Conservation (phyloP, 371 early-diverging fungal species). For the Lichtheimia ornata region DNA sequence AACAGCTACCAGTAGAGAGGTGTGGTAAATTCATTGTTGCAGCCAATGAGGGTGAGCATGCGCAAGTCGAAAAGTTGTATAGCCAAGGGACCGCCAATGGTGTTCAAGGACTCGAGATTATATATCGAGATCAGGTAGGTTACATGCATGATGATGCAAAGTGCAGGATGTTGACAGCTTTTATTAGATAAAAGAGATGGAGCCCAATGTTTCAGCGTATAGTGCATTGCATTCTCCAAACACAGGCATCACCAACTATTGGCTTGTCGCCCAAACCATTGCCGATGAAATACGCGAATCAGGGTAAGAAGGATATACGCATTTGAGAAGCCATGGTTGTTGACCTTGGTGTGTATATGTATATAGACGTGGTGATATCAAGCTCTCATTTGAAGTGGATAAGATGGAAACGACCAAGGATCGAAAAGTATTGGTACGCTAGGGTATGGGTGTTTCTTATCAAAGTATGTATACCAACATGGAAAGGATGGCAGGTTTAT, state of each 20-base stretch:
- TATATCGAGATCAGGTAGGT: slow-evolving; percentile 36
- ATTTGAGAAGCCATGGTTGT: neutral
- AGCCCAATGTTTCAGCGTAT: slow-evolving; percentile 48
- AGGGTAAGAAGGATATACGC: slow-evolving; percentile 21
- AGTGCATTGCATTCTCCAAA: slow-evolving; percentile 50
- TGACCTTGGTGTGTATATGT: neutral
- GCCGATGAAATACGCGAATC: slow-evolving; percentile 41
- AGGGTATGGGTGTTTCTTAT: neutral
- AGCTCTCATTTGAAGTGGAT: slow-evolving; percentile 41
- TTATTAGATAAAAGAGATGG: slow-evolving; percentile 36
- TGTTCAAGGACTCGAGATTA: slow-evolving; percentile 43
- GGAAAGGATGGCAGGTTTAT: slow-evolving; percentile 20
- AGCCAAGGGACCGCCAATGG: slow-evolving; percentile 45
- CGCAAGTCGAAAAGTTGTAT: slow-evolving; percentile 41
- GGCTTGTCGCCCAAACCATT: slow-evolving; percentile 41
- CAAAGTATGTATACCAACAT: too few species aligned
- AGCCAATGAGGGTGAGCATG: slow-evolving; percentile 37
- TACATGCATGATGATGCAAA: neutral
- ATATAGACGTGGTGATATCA: slow-evolving; percentile 47
- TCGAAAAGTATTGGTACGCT: slow-evolving; percentile 27
- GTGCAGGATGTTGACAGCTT: neutral
- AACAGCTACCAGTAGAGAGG: slow-evolving; percentile 42
- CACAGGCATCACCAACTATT: slow-evolving; percentile 46
- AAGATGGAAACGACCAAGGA: slow-evolving; percentile 32
- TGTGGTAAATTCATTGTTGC: slow-evolving; percentile 55